Base-by-base conservation (phyloP, 345 rosid genomes). In the Dipteronia sinensis region DNA sequence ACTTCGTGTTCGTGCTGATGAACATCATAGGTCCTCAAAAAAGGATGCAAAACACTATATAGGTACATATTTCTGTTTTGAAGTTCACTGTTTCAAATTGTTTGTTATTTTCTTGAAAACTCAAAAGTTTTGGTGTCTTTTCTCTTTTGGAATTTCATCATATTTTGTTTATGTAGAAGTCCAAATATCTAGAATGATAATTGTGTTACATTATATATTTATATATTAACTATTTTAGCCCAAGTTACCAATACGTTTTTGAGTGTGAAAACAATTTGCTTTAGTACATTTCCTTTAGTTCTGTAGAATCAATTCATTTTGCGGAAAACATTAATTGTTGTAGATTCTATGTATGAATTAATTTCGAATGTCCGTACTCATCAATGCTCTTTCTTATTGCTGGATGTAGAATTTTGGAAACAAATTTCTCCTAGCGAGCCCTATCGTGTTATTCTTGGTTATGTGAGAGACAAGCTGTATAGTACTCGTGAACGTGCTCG, bases 21-120 rank as follows among this genome's bases (percentile, higher is more conserved):
- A 88, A 77, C 91, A 94, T 78, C 98, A 91, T 22, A 85, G 85
- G 31, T 88, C 90, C 56, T 77, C 92, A 7, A 94, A 82, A 84
- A 94, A 82, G 85, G 98, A 94, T 76, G 93, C 95, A 22, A 97
- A 97, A 84, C 99, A 97, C 87, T 97, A 89, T 83, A 97, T 97
- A 75, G 98, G 99, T 94, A 83, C 40, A 59, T 56, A 29, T 58
- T 65, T 23, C 49, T 51, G 47, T 25, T 67, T 17, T 40, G 68
- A 10, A 65, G 3, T 10, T 76, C 25, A 29, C 20, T n/a, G 29
- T 34, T 44, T 46, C 15, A 62, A 62, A 44, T 23, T 42, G 53
- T 47, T 49, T 51, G 62, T 42, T 38, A 56, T 22, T 34, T 27
- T 58, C 51, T 34, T 58, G 75, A 20, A 20, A 56, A 59, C n/a